These are phyloP conservation scores for Pistacia integerrima DNA, from an alignment of 345 rosid species.

Conservation along the genomic window DNA sequence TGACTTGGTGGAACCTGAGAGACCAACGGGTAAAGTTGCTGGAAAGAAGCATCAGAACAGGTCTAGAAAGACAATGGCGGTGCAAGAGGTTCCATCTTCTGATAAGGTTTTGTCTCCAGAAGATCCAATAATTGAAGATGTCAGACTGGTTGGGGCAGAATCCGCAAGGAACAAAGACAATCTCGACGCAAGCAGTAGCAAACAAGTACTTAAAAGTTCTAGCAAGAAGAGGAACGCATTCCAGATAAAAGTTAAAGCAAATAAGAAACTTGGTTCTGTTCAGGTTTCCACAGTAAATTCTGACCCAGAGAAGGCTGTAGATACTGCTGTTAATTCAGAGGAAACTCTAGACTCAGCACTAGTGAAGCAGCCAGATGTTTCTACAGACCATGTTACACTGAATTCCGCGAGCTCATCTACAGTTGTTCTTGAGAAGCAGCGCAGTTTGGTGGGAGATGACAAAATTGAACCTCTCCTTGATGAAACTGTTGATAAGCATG, in stretches of 20 bases:
- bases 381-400: not conserved
- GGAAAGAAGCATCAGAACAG: slow-evolving; percentile 17
- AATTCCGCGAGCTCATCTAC: no score
- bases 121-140: slow-evolving; percentile 10
- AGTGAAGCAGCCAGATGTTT: not conserved
- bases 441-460: no score
- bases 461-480: no score
- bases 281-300: slow-evolving; percentile 13
- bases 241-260: not conserved
- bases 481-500: no score
- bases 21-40: not conserved
- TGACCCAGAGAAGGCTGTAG: not conserved
- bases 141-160: slow-evolving; percentile 15
- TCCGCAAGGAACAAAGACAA: slow-evolving; percentile 11
- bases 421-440: no score
- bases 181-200: slow-evolving; percentile 1
- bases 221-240: slow-evolving; percentile 10
- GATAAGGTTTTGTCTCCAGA: slow-evolving; percentile 6
- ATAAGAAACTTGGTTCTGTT: slow-evolving; percentile 5
- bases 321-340: slow-evolving; percentile 6
- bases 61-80: not conserved
- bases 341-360: slow-evolving; percentile 12
- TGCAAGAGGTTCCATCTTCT: slow-evolving; percentile 2
- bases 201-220: slow-evolving; percentile 15
- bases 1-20: slow-evolving; percentile 12